Conservation (phyloP, 192 early-diverging fungal species). For the Coemansia sp. region DNA sequence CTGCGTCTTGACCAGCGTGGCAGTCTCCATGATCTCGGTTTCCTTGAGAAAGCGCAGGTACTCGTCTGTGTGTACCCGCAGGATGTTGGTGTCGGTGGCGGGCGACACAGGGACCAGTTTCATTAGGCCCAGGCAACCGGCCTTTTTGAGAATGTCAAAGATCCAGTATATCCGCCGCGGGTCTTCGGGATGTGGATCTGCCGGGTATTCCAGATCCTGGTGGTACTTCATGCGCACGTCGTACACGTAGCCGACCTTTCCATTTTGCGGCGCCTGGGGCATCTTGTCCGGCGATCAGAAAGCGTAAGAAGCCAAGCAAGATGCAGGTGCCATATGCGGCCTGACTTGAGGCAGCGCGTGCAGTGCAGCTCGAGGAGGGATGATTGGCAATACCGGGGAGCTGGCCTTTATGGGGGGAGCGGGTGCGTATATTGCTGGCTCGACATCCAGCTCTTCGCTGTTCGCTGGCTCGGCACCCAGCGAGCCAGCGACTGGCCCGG, state of each 20-base stretch:
- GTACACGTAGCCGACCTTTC: constrained; percentile 54
- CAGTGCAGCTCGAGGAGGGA: too few species aligned
- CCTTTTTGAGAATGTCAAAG: constrained; percentile 47
- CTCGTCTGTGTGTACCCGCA: constrained; percentile 50
- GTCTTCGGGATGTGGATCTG: constrained; percentile 69
- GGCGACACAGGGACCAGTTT: constrained; percentile 4
- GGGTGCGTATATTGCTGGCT: too few species aligned
- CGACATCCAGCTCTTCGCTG: too few species aligned
- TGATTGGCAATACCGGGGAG: too few species aligned
- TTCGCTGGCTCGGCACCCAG: too few species aligned
- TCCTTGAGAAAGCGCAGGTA: constrained; percentile 44
- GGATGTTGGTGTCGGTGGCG: constrained; percentile 23
- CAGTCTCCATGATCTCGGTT: constrained; percentile 47
- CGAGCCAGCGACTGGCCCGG: too few species aligned
- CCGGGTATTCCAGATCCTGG: constrained; percentile 48
- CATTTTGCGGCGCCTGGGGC: too few species aligned
- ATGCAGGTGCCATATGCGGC: too few species aligned
- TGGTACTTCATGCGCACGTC: constrained; percentile 64
- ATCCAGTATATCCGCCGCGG: constrained; percentile 68
- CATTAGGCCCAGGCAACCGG: constrained; percentile 49
- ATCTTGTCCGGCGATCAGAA: too few species aligned
- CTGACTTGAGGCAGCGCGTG: too few species aligned
- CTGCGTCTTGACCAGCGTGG: constrained; percentile 36
- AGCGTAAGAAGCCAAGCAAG: too few species aligned
- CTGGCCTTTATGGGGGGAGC: too few species aligned